Base-by-base conservation (phyloP, 2,329 filamentous ascomycete species). In the Coniosporium tulheliwenetii region DNA sequence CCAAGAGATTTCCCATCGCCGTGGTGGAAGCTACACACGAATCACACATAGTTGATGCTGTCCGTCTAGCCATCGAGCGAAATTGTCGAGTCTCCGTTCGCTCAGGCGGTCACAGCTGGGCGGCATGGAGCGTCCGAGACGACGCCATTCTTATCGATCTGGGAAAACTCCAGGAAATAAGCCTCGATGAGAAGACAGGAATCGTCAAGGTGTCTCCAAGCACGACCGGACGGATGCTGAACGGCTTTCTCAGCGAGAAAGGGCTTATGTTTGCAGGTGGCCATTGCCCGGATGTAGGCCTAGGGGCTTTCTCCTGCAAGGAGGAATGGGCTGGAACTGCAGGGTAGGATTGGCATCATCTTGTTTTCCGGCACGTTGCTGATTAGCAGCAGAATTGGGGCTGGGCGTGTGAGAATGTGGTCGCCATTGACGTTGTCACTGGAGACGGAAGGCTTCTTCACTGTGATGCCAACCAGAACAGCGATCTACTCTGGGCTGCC, bases 321-420 rank as follows among this genome's bases (percentile, higher is more conserved):
- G 71, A 0, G 71, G 71, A 1, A 73, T 74, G 67, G 71, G 71
- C 0, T 75, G 71, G 71, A 73, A 72, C 47, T 71, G 66, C 47
- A 66, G 63, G 51, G 66, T 68, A 44, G 41, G 59, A 10, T 12
- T 30, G 10, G 14, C 12, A 3, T 12, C 13, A 5, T 13, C 13
- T 5, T 33, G 10, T 13, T 7, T 16, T 15, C 15, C 30, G 7
- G 7, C 8, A 16, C 8, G 12, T n/a, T 40, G 39, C 31, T 44
- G 30, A 43, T 40, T 32, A 19, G 8, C 10, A 13, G 9, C 39
- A 69, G 66, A 69, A 67, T 45, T 73, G 69, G 70, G 70, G 71
- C 0, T 73, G 67, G 65, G 68, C 68, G 0, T 73, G 70, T 41
- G 64, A 71, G 47, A 52, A 54, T 10, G 54, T 72, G 1, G 40